Base-by-base conservation (phyloP, 2,329 filamentous ascomycete genomes). In the Pseudopithomyces maydicus region DNA sequence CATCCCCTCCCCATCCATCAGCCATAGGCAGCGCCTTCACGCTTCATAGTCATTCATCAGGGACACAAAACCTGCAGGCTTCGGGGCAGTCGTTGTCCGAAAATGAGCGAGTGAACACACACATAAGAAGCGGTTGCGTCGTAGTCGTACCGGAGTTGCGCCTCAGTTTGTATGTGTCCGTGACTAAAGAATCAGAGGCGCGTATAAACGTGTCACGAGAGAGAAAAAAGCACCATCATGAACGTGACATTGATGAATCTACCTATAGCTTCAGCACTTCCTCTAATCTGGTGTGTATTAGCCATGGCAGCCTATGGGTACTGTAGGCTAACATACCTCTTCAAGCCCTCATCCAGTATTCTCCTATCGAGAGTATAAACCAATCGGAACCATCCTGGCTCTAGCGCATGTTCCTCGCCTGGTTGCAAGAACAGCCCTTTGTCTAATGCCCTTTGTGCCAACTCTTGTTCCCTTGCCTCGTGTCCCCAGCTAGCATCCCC, bases 361-460 rank as follows among this genome's bases (percentile, higher is more conserved):
- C 67, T 59, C 45, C 72, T 71, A 10, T 76, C 68, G 22, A 78
- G 64, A 8, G 75, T 71, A 57, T 64, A 68, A 5, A 79, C 74
- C 51, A 80, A 63, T 32, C 80, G 64, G 64, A 79, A 81, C 75
- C 79, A 78, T 0, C 79, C 80, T 20, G 65, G 65, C 43, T 70
- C 67, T 23, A 74, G 57, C 41, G 79, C 46, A 55, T 81, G 67
- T 11, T 66, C 67, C 38, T 76, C 66, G 6, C 59, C 65, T 32
- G 67, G 65, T 6, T 69, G 65, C 54, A 68, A 50, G 23, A 64
- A 63, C 6, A 70, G 49, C 0, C 65, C 64, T 10, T 42, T 51
- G 29, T 63, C 52, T 26, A 65, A 45, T 19, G 66, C 51, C 26
- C 41, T 56, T 38, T 65, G 49, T 22, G 59, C 62, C 60, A 77